Base-by-base conservation (phyloP, 352 stramenopile species). In the Blastocystis hominis region DNA sequence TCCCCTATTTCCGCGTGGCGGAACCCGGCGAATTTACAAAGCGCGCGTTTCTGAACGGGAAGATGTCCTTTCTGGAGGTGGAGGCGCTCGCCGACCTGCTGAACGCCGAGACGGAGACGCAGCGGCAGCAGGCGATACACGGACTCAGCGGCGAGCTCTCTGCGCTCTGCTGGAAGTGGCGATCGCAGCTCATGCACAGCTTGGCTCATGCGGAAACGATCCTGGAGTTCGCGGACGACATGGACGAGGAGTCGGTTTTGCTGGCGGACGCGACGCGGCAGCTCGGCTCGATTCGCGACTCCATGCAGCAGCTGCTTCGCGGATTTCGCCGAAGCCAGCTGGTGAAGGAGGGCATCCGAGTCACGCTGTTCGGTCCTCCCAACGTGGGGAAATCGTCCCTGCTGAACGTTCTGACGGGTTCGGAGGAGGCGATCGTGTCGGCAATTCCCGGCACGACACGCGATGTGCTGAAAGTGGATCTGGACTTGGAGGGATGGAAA, bases 221-320 rank as follows among this genome's bases (percentile, higher is more conserved):
- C 89, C 94, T 95, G 68, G 92, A 95, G 88, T 95, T 95, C 91
- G 92, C 92, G 4, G 93, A 95, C 59, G 93, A 95, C 63, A 92
- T 95, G 90, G 93, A 95, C 68, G 93, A 95, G 86, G 92, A 95
- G 42, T 93, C 92, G 13, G 91, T 94, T 76, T 90, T 90, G 20
- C 50, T 87, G 1, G 62, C 53, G 0, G 77, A 87, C 15, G 66
- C 62, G 10, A 87, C 77, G 0, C 13, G 9, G 10, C 13, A 76
- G 2, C 50, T 87, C 24, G 44, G 7, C 9, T 2, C 20, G 24
- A 40, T 87, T n/a, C 66, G 66, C 2, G 24, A 15, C 10, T 55
- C 77, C 9, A 87, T 87, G 62, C 20, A 87, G 30, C 34, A 24
- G 17, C 40, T 36, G 17, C 44, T 78, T 7, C 30, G 20, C 20